Conservation (phyloP, 768 basidiomycete species). For the Termitomyces eurrhizus region DNA sequence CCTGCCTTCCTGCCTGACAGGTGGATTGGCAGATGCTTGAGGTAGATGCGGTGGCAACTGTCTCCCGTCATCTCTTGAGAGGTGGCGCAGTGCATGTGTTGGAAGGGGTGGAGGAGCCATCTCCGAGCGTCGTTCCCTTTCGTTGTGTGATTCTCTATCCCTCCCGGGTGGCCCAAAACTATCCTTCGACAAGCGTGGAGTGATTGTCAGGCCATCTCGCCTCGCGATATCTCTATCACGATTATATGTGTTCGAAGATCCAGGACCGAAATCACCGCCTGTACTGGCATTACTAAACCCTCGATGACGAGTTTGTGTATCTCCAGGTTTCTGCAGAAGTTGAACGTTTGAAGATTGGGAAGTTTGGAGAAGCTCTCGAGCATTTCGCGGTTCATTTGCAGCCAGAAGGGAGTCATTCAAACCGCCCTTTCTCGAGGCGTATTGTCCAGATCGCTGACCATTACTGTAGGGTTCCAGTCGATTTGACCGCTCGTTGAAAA, state of each 20-base stretch:
- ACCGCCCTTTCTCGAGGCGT: constrained; percentile 39
- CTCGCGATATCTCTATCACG: constrained; percentile 25
- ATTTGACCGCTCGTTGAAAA: constrained; percentile 97
- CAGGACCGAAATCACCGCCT: constrained; percentile 19
- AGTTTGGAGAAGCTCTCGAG: constrained; percentile 41
- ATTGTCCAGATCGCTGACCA: constrained; percentile 40
- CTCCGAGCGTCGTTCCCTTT: constrained; percentile 37
- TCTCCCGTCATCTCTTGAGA: constrained; percentile 38
- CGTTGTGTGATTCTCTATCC: constrained; percentile 27
- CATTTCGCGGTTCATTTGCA: constrained; percentile 36
- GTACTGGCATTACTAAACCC: constrained; percentile 30
- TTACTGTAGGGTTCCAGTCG: constrained; percentile 79
- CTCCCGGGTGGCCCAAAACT: constrained; percentile 19
- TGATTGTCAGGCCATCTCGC: constrained; percentile 36
- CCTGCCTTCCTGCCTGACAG: constrained; percentile 29
- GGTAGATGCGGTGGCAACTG: constrained; percentile 59
- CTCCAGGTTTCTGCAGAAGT: constrained; percentile 55
- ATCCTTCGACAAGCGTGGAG: constrained; percentile 32
- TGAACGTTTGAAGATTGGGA: constrained; percentile 38
- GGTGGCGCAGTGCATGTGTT: constrained; percentile 28
- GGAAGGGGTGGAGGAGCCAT: constrained; percentile 56
- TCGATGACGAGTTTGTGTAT: constrained; percentile 25
- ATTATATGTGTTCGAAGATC: constrained; percentile 16
- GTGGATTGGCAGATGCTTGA: constrained; percentile 26
- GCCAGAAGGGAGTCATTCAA: constrained; percentile 37